Evolutionary conservation across 2,329 filamentous ascomycete species (phyloP).

Genomic region (Aspergillus niger): DNA sequence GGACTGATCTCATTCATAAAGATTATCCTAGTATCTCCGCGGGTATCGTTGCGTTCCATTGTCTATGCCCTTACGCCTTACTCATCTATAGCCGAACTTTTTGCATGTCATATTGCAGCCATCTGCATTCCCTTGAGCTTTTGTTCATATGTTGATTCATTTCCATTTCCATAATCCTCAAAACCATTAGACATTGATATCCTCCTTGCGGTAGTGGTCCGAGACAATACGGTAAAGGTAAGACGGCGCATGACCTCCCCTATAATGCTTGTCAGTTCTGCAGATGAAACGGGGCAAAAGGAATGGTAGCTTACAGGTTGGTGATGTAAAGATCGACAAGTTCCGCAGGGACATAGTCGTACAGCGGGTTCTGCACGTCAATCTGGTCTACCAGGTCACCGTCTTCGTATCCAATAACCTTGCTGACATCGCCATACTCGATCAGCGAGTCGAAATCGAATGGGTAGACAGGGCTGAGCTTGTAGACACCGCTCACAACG

Average conservation of each 20-base stretch:
- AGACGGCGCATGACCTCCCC: slow-evolving; percentile 64
- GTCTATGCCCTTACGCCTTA: slow-evolving; percentile 17
- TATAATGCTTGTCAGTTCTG: slow-evolving; percentile 31
- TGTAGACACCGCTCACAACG: slow-evolving; percentile 88
- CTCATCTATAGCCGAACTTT: slow-evolving; percentile 1
- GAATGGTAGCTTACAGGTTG: slow-evolving; percentile 64
- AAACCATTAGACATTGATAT: slow-evolving; percentile 52
- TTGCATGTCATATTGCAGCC: background rate
- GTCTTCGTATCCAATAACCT: slow-evolving; percentile 75
- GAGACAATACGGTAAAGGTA: slow-evolving; percentile 67
- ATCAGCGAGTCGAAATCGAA: slow-evolving; percentile 80
- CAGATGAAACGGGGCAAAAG: background rate
- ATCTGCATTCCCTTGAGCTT: slow-evolving; percentile 7
- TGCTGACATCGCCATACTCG: slow-evolving; percentile 81
- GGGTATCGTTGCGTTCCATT: slow-evolving; percentile 23
- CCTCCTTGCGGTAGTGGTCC: slow-evolving; percentile 66
- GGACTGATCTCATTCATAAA: background rate
- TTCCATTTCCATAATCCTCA: background rate
- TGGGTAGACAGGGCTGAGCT: slow-evolving; percentile 85
- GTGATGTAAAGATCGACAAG: slow-evolving; percentile 67
- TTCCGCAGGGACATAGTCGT: slow-evolving; percentile 79
- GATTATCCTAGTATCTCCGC: background rate
- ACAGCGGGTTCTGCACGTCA: slow-evolving; percentile 75
- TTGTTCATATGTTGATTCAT: slow-evolving; percentile 8
- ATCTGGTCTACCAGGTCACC: slow-evolving; percentile 76